These are phyloP conservation scores for Cyphellophora attinorum DNA, from an alignment of 2,329 filamentous ascomycete genomes.

Conservation along the genomic window DNA sequence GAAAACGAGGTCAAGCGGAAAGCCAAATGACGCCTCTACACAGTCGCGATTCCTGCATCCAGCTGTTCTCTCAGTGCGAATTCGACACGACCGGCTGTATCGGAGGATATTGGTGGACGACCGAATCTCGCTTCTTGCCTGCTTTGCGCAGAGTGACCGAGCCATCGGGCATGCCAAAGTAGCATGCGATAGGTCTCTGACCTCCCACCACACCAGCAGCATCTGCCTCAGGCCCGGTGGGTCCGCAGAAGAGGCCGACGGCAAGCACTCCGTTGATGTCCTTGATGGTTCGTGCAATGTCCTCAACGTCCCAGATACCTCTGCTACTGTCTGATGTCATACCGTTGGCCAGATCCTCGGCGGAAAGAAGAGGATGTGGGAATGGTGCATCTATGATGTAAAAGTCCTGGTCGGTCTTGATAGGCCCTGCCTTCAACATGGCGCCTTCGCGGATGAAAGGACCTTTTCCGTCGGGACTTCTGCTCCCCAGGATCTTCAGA, in stretches of 20 bases:
- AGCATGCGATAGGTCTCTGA: constrained; percentile 86
- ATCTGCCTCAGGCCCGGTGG: constrained; percentile 63
- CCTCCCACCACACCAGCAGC: constrained; percentile 55
- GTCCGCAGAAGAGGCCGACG: constrained; percentile 79
- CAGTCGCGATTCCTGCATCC: too few species aligned
- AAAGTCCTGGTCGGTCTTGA: constrained; percentile 78
- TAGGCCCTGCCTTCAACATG: constrained; percentile 69
- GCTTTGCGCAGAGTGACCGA: constrained; percentile 48
- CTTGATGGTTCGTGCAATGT: constrained; percentile 65
- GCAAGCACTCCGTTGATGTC: constrained; percentile 79
- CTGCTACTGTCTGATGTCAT: constrained; percentile 46
- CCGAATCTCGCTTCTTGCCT: constrained; percentile 18
- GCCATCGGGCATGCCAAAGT: constrained; percentile 84
- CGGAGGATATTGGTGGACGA: constrained; percentile 16
- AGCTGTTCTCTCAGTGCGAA: too few species aligned
- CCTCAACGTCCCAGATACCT: constrained; percentile 71
- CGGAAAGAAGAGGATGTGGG: constrained; percentile 54
- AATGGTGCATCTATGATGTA: constrained; percentile 93
- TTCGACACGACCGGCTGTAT: too few species aligned
- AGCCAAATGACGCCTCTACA: constrained; percentile 59
- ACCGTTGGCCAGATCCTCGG: constrained; percentile 41
- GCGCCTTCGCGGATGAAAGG: constrained; percentile 56
- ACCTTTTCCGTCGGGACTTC: constrained; percentile 43
- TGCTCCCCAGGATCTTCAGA: constrained; percentile 63
- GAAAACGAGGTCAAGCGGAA: constrained; percentile 86